These are phyloP conservation scores for Prototheca wickerhamii DNA, from an alignment of 163 green algal species.

Conservation along the genomic window DNA sequence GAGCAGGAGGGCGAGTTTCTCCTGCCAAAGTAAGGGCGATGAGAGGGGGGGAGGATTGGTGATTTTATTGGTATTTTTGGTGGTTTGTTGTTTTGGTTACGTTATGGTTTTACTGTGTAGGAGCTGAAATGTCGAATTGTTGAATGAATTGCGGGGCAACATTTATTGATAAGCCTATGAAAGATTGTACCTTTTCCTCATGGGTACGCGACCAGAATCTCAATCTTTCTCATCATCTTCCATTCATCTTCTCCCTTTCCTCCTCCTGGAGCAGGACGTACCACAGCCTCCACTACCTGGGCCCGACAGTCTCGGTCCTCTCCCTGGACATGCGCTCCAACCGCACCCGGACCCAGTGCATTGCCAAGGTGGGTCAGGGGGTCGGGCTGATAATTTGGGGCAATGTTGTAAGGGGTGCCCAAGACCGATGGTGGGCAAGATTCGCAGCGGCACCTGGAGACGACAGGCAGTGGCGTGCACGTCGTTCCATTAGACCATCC, in stretches of 20 bases:
- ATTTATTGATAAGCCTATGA: no score
- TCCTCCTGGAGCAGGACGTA: neutral
- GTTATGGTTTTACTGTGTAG: neutral
- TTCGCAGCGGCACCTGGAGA: neutral
- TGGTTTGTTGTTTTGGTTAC: no score
- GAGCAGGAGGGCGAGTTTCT: constrained; percentile 27
- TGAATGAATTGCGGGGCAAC: neutral
- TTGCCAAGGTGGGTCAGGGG: constrained; percentile 14
- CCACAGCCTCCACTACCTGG: constrained; percentile 31
- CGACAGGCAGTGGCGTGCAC: neutral
- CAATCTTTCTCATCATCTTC: no score
- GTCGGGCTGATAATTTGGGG: no score
- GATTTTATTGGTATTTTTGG: neutral
- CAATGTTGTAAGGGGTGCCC: no score
- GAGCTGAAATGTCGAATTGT: neutral
- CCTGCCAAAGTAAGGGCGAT: constrained; percentile 8
- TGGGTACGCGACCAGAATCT: no score
- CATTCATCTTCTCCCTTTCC: neutral
- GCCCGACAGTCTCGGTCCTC: constrained; percentile 42
- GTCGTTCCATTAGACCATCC: no score
- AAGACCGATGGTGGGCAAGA: no score
- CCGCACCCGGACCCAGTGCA: constrained; percentile 38
- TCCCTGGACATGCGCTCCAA: constrained; percentile 49
- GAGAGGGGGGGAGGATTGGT: neutral
- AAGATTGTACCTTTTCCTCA: no score